Base-by-base conservation (phyloP, 2,329 filamentous ascomycete species). In the Xylariaceae sp. region DNA sequence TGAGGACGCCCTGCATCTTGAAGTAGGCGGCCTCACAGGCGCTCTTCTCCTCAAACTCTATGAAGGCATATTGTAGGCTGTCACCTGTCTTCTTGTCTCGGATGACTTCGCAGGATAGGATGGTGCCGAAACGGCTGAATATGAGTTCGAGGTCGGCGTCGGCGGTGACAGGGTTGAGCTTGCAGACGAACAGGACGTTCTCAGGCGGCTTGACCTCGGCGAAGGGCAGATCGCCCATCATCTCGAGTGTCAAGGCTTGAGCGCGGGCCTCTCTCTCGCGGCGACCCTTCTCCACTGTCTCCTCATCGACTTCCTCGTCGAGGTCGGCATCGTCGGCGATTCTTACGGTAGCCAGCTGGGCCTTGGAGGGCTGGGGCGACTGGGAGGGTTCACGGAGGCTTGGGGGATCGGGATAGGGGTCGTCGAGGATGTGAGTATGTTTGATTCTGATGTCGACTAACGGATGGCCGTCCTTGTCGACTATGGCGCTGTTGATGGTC, bases 171-270 rank as follows among this genome's bases (percentile, higher is more conserved):
- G 93, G 93, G 59, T 98, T 98, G 35, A 98, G 76, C 66, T 98
- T 98, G 83, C 93, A 98, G 35, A 98, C 91, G 63, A 98, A 98
- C 2, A 98, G 76, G 12, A 98, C 84, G 65, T 98, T 97, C 70
- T 98, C 93, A 0, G 93, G 93, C 4, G 93, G 93, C 59, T 92
- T 94, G 57, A 98, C 91, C 68, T 98, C 93, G 48, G 93, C 93
- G 66, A 96, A 98, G 4, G 93, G 93, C 47, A 98, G 73, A 65
- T 98, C 93, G 35, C 93, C 93, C 68, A 98, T 93, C 83, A 98
- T 94, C 70, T 98, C 93, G 38, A 98, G 76, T 1, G 92, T 97
- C 59, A 98, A 72, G 1, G 93, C 93, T 66, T 97, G 93, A 1
- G 92, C 92, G 50, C 91, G 82, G 5, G 93, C 93, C 66, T 98